These are phyloP conservation scores for Blastobotrys robertii DNA, from an alignment of 805 yeast species.

Conservation along the genomic window DNA sequence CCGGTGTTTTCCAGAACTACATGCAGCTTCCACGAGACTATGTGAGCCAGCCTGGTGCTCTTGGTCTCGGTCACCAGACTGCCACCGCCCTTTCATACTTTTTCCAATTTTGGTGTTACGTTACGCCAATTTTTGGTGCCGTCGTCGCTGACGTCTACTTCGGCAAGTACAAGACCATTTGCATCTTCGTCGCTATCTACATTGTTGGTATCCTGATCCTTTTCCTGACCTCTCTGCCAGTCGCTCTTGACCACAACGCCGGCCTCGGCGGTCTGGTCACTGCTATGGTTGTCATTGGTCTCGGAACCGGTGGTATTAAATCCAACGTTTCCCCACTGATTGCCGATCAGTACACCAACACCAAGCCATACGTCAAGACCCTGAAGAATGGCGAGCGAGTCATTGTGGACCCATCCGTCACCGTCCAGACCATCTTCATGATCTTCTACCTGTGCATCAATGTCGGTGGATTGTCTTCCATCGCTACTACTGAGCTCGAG, in stretches of 20 bases:
- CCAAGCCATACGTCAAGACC: slow-evolving; percentile 48
- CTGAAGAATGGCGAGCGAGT: slow-evolving; percentile 56
- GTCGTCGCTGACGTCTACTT: slow-evolving; percentile 62
- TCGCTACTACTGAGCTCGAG: slow-evolving; percentile 71
- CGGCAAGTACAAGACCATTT: slow-evolving; percentile 65
- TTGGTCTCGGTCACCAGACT: slow-evolving; percentile 48
- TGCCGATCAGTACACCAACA: slow-evolving; percentile 62
- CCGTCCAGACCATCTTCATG: slow-evolving; percentile 67
- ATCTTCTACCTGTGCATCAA: slow-evolving; percentile 69
- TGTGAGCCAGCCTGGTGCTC: slow-evolving; percentile 39
- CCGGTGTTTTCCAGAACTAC: slow-evolving; percentile 70
- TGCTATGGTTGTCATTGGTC: slow-evolving; percentile 51
- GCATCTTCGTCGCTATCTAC: slow-evolving; percentile 49
- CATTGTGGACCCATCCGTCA: slow-evolving; percentile 57
- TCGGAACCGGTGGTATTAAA: slow-evolving; percentile 77
- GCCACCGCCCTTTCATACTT: slow-evolving; percentile 68
- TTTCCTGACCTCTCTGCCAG: slow-evolving; percentile 61
- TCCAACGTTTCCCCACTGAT: slow-evolving; percentile 66
- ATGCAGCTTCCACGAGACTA: slow-evolving; percentile 39
- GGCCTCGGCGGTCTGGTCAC: slow-evolving; percentile 55
- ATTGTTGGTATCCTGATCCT: slow-evolving; percentile 52
- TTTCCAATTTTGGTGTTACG: slow-evolving; percentile 75
- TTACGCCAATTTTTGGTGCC: slow-evolving; percentile 72
- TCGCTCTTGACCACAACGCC: slow-evolving; percentile 35
- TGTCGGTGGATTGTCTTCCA: slow-evolving; percentile 62